Evolutionary conservation across 805 yeast species (phyloP).

Genomic region (Schwanniomyces yamadae): DNA sequence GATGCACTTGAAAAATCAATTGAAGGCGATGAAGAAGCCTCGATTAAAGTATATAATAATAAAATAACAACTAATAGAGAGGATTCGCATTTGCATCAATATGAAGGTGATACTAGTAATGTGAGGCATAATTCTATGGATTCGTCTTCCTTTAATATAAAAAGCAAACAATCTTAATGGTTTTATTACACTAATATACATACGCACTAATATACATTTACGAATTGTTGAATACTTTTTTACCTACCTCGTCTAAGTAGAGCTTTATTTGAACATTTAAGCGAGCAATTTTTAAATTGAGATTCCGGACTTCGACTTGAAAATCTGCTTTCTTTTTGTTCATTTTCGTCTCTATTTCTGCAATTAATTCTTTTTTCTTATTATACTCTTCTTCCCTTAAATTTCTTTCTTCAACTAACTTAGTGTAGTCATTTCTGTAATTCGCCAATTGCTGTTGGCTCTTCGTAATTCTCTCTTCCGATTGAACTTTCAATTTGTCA

Average conservation of each 20-base stretch:
- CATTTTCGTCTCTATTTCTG: slow-evolving; percentile 41
- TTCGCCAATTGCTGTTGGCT: slow-evolving; percentile 42
- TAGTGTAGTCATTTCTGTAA: slow-evolving; percentile 46
- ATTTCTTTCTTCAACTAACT: slow-evolving; percentile 48
- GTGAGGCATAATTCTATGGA: too few species aligned
- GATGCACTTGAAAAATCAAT: slow-evolving; percentile 2
- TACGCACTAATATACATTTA: neutral
- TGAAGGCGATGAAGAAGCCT: slow-evolving; percentile 2
- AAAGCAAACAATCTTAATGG: too few species aligned
- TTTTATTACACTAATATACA: slow-evolving; percentile 10
- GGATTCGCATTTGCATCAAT: neutral
- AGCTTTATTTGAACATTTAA: slow-evolving; percentile 54
- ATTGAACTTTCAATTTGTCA: slow-evolving; percentile 41
- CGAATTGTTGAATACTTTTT: slow-evolving; percentile 18
- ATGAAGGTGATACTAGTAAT: neutral
- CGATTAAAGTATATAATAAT: neutral
- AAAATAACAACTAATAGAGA: neutral
- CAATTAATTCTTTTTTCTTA: slow-evolving; percentile 48
- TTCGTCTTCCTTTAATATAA: too few species aligned
- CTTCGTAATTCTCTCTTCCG: slow-evolving; percentile 43
- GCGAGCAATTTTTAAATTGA: slow-evolving; percentile 53
- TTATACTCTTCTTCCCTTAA: slow-evolving; percentile 49
- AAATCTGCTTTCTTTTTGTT: slow-evolving; percentile 40
- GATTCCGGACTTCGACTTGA: slow-evolving; percentile 51
- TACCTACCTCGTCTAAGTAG: slow-evolving; percentile 53